phyloP scores from a whole-genome alignment of 306 rosid genomes.

The Begonia masoniana region DNA sequence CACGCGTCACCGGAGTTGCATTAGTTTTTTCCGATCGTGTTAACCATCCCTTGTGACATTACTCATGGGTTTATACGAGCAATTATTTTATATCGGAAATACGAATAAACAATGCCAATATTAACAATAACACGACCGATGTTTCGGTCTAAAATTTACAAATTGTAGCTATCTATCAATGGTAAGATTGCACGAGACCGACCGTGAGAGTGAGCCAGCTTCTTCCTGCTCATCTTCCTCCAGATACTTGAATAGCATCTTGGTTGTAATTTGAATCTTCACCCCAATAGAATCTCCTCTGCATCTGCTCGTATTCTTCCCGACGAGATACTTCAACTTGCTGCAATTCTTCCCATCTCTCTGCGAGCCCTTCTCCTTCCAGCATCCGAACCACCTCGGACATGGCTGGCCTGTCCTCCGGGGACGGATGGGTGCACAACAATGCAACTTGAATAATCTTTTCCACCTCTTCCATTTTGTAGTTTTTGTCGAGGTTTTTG shows the following conservation, averaged over 20 bases:
- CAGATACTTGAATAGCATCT: slow-evolving; percentile 89
- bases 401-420: slow-evolving; percentile 93
- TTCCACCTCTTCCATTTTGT: slow-evolving; percentile 70
- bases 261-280: slow-evolving; percentile 82
- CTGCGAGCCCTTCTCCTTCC: slow-evolving; percentile 98
- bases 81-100: too few relatives aligned
- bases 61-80: too few relatives aligned
- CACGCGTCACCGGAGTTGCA: too few relatives aligned
- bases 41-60: too few relatives aligned
- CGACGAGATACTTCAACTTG: slow-evolving; percentile 75
- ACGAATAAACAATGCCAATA: too few relatives aligned
- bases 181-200: too few relatives aligned
- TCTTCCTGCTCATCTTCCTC: slow-evolving; percentile 46
- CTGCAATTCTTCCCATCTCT: slow-evolving; percentile 99
- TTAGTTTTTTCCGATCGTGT: too few relatives aligned
- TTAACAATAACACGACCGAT: too few relatives aligned
- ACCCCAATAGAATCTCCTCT: slow-evolving; percentile 95
- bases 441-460: slow-evolving; percentile 90
- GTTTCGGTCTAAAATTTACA: too few relatives aligned
- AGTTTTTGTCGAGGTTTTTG: slow-evolving; percentile 43
- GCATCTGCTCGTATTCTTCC: slow-evolving; percentile 76
- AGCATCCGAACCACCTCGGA: slow-evolving; percentile 96
- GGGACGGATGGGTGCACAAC: slow-evolving; percentile 86
- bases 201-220: too few relatives aligned
- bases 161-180: too few relatives aligned